Percentiles rank a stretch among this genome's conserved stretches.
phyloP scores from a whole-genome alignment of 2,329 filamentous ascomycete genomes.

The Penicillium sp. region DNA sequence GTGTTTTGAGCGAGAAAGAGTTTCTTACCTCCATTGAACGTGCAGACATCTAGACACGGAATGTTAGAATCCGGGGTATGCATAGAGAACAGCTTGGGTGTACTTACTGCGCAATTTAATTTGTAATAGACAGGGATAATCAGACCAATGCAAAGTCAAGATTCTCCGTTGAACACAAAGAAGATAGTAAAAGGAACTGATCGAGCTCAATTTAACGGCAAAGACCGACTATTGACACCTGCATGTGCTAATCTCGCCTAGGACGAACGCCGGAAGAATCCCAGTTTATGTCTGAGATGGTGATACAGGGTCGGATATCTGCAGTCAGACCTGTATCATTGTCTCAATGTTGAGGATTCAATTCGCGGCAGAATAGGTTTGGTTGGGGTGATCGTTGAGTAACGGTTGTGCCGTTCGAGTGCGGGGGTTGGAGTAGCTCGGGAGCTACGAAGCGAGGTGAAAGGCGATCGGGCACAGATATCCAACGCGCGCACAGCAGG shows the following conservation, averaged over 20 bases:
- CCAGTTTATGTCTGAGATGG: neutral
- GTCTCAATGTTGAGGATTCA: neutral
- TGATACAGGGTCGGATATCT: conserved; percentile 4
- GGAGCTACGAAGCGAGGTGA: conserved; percentile 1
- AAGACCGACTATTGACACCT: conserved; percentile 2
- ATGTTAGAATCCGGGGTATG: neutral
- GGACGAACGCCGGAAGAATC: neutral
- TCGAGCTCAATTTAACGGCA: conserved; percentile 8
- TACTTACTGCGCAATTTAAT: conserved; percentile 2
- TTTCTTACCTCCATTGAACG: conserved; percentile 13
- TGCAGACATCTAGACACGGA: neutral
- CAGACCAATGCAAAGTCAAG: neutral
- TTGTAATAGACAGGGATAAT: neutral
- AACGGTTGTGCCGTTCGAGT: conserved; percentile 2
- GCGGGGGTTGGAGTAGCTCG: conserved; percentile 12
- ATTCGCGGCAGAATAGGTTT: neutral
- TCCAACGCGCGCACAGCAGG: neutral
- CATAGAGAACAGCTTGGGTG: too few relatives aligned
- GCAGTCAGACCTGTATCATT: conserved; percentile 7
- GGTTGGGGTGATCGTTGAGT: neutral
- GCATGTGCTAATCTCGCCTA: conserved; percentile 8
- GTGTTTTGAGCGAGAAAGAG: neutral
- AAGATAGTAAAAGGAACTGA: conserved; percentile 1
- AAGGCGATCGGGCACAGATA: neutral
- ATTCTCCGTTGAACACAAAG: neutral